phyloP scores from a whole-genome alignment of 352 stramenopile genomes.

The Globisporangium splendens region DNA sequence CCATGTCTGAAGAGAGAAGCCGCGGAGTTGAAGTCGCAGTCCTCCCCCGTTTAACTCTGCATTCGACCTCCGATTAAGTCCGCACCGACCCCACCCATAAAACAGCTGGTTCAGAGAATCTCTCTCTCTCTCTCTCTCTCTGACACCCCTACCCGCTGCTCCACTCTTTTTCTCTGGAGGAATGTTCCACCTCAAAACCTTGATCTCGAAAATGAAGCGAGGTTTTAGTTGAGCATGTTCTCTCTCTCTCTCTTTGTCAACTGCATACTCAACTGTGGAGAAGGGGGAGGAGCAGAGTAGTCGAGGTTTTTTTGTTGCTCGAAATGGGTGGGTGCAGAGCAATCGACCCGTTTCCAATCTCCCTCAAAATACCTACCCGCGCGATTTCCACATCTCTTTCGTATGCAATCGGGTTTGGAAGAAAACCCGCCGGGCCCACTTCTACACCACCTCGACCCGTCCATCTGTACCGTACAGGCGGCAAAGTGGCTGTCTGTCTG shows the following conservation, averaged over 20 bases:
- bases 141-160: background rate
- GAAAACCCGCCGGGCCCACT: background rate
- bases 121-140: slow-evolving; percentile 6
- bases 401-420: background rate
- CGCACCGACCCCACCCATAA: background rate
- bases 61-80: background rate
- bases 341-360: too few species aligned
- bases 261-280: too few species aligned
- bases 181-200: background rate
- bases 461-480: background rate
- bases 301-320: too few species aligned
- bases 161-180: background rate
- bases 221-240: background rate
- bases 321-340: too few species aligned
- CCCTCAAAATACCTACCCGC: too few species aligned
- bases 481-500: background rate
- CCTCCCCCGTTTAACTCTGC: background rate
- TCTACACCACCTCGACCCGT: background rate
- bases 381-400: too few species aligned
- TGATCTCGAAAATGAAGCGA: background rate
- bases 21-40: background rate
- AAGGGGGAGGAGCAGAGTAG: too few species aligned
- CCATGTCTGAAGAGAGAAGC: too few species aligned
- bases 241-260: background rate
- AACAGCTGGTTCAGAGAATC: slow-evolving; percentile 5